Conservation (phyloP, 495 filamentous ascomycete species). For the Penicillium odoratum region DNA sequence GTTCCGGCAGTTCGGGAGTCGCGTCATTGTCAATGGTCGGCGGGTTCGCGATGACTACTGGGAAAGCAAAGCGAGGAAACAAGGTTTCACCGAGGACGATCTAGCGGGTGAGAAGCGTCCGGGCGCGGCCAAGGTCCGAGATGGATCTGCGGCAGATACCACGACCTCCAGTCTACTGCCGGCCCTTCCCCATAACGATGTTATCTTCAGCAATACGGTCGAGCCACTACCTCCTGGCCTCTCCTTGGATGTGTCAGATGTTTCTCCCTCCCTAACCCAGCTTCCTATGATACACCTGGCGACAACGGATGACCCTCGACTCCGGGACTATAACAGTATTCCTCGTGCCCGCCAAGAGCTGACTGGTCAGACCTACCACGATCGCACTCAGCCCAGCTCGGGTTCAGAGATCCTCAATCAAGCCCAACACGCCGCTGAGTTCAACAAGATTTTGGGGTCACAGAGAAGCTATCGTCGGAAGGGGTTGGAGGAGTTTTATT, state of each 20-base stretch:
- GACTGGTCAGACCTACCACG: constrained; percentile 84
- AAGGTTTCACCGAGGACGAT: constrained; percentile 98
- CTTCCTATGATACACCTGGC: constrained; percentile 84
- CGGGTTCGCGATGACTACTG: constrained; percentile 97
- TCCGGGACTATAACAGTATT: constrained; percentile 79
- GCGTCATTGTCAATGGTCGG: constrained; percentile 85
- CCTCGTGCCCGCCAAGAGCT: constrained; percentile 88
- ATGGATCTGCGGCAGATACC: constrained; percentile 57
- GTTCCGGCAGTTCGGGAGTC: constrained; percentile 98
- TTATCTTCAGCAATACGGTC: constrained; percentile 78
- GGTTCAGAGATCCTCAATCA: constrained; percentile 83
- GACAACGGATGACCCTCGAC: constrained; percentile 72
- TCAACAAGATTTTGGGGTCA: constrained; percentile 76
- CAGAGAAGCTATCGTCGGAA: constrained; percentile 73
- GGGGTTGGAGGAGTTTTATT: constrained; percentile 75
- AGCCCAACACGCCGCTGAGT: constrained; percentile 84
- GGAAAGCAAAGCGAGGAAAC: constrained; percentile 95
- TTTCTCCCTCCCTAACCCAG: constrained; percentile 60
- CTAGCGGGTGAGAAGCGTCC: constrained; percentile 95
- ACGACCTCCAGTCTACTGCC: constrained; percentile 49
- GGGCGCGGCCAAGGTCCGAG: constrained; percentile 83
- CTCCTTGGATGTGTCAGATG: constrained; percentile 59
- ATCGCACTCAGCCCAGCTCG: constrained; percentile 77
- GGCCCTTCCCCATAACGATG: constrained; percentile 62
- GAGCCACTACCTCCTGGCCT: constrained; percentile 68